These are phyloP conservation scores for Pythium coloratum DNA, from an alignment of 352 stramenopile genomes.

Conservation along the genomic window DNA sequence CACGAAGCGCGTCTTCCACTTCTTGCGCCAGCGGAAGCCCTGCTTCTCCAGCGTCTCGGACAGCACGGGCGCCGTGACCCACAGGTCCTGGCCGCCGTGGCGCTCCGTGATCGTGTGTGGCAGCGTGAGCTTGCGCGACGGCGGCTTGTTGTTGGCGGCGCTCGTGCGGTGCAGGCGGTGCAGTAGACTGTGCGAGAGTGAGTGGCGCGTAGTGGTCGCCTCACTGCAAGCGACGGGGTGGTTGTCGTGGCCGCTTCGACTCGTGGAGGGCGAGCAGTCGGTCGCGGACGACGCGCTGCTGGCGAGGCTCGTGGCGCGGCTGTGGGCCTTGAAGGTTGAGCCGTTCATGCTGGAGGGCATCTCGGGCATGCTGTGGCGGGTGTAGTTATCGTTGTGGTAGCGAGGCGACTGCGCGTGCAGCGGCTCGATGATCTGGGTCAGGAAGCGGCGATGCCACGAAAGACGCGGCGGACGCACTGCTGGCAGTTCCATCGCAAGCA, in stretches of 20 bases:
- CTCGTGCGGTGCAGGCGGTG: constrained; percentile 20
- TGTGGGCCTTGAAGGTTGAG: constrained; percentile 12
- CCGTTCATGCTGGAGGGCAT: background rate
- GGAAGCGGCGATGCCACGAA: constrained; percentile 25
- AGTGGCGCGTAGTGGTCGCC: constrained; percentile 2
- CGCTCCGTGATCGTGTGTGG: constrained; percentile 81
- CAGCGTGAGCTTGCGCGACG: constrained; percentile 36
- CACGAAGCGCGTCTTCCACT: constrained; percentile 74
- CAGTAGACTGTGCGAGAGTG: constrained; percentile 21
- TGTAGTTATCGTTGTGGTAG: constrained; percentile 4
- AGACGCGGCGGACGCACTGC: constrained; percentile 29
- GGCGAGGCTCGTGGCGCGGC: constrained; percentile 22
- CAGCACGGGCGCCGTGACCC: constrained; percentile 73
- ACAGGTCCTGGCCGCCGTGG: constrained; percentile 64
- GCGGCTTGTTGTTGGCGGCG: constrained; percentile 9
- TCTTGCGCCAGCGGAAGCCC: constrained; percentile 75
- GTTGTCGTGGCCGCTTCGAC: background rate
- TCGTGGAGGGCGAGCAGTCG: constrained; percentile 3
- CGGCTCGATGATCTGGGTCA: constrained; percentile 18
- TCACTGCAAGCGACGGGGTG: background rate
- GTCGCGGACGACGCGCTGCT: constrained; percentile 17
- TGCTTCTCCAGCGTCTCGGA: constrained; percentile 72
- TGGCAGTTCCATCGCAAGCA: constrained; percentile 28
- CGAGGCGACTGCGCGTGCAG: constrained; percentile 8
- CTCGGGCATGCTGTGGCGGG: constrained; percentile 7